Conservation (phyloP, 176 grass and related monocot genomes). For the Bromus sterilis region DNA sequence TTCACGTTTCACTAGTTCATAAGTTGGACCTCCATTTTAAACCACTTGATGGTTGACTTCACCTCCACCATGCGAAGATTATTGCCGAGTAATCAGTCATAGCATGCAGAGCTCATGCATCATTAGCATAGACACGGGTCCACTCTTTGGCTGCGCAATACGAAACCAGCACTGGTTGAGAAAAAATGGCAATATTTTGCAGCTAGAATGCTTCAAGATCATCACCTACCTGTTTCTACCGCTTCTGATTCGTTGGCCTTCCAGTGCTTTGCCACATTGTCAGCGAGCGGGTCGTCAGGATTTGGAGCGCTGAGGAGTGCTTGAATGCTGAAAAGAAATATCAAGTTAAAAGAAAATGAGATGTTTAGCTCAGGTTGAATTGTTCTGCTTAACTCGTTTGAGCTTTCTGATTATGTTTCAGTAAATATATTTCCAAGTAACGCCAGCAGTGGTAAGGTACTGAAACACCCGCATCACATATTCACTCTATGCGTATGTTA, state of each 20-base stretch:
- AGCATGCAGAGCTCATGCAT: constrained; percentile 31
- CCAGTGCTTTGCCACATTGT: constrained; percentile 98
- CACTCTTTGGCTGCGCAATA: constrained; percentile 75
- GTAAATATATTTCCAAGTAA: neutral
- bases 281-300: constrained; percentile 89
- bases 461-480: neutral
- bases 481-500: neutral
- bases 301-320: constrained; percentile 95
- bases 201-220: neutral
- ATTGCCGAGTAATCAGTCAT: neutral
- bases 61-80: neutral
- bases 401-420: neutral
- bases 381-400: neutral
- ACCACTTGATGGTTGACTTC: neutral
- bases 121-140: constrained; percentile 72
- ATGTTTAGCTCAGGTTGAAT: neutral
- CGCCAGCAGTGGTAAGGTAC: neutral
- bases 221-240: constrained; percentile 94
- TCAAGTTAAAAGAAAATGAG: neutral
- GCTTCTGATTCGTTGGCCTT: constrained; percentile 89
- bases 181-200: neutral
- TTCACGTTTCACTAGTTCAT: neutral
- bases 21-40: neutral
- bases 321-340: constrained; percentile 63
- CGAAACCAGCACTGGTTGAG: neutral